A percentile compares a stretch with the other conserved stretches of the same genome.
Conservation (phyloP, 352 stramenopile species). For the Elongisporangium prolatum region DNA sequence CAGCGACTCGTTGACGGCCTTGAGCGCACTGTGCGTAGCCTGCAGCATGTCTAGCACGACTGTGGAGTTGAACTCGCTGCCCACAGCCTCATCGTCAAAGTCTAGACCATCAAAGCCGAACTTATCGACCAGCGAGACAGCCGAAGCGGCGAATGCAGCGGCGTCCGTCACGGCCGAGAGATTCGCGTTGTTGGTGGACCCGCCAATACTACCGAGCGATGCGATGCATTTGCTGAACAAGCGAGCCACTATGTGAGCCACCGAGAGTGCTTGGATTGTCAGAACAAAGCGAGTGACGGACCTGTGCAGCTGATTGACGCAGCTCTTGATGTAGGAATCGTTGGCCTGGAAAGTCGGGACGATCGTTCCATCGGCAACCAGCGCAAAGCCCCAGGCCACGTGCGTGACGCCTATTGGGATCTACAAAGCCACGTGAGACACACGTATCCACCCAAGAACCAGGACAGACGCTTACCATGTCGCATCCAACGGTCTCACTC, state of each 20-base stretch:
- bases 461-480: slow-evolving; percentile 25
- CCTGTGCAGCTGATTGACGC: slow-evolving; percentile 46
- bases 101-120: slow-evolving; percentile 73
- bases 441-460: neutral
- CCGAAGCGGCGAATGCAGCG: slow-evolving; percentile 43
- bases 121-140: slow-evolving; percentile 38
- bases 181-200: slow-evolving; percentile 68
- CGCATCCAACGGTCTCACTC: slow-evolving; percentile 66
- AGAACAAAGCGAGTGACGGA: slow-evolving; percentile 4
- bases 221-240: slow-evolving; percentile 46
- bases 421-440: slow-evolving; percentile 10
- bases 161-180: slow-evolving; percentile 40
- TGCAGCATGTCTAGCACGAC: slow-evolving; percentile 41
- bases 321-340: slow-evolving; percentile 47
- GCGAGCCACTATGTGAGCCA: neutral
- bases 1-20: slow-evolving; percentile 20
- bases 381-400: slow-evolving; percentile 70
- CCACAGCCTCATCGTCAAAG: slow-evolving; percentile 71
- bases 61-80: slow-evolving; percentile 44
- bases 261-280: neutral
- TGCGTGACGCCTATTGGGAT: slow-evolving; percentile 62
- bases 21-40: slow-evolving; percentile 37
- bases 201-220: slow-evolving; percentile 56
- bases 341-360: slow-evolving; percentile 54
- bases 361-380: slow-evolving; percentile 45